Evolutionary conservation across 345 rosid genomes (phyloP).

Genomic region (Lepidium aucheri): DNA sequence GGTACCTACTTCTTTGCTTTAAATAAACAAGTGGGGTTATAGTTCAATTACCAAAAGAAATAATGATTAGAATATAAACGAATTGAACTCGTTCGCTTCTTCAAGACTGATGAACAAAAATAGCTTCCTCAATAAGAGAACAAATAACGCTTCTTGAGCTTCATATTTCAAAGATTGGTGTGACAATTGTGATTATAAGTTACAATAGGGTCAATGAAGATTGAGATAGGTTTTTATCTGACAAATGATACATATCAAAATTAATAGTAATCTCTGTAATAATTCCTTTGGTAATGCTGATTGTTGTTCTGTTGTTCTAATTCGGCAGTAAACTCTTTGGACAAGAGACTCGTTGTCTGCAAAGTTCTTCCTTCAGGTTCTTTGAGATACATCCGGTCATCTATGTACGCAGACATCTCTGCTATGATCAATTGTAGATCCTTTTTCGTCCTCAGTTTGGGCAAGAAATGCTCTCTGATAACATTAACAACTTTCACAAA

Average conservation of each 20-base stretch:
- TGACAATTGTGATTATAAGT: neutral
- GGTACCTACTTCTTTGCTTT: too few species aligned
- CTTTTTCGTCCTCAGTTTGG: constrained; percentile 39
- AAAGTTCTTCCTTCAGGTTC: constrained; percentile 67
- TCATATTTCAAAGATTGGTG: too few species aligned
- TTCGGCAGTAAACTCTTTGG: constrained; percentile 36
- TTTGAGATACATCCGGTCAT: constrained; percentile 44
- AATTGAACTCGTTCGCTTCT: too few species aligned
- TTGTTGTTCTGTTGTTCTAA: constrained; percentile 13
- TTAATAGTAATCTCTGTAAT: neutral
- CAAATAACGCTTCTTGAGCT: neutral
- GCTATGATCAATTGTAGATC: constrained; percentile 37
- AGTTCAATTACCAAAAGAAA: too few species aligned
- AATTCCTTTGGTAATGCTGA: constrained; percentile 15
- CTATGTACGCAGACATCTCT: constrained; percentile 50
- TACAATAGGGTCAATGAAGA: neutral
- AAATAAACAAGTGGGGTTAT: too few species aligned
- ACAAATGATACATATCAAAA: neutral
- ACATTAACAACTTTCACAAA: constrained; percentile 55
- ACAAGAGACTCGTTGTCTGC: constrained; percentile 30
- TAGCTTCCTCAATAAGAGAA: too few species aligned
- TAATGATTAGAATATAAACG: too few species aligned
- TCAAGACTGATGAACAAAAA: too few species aligned
- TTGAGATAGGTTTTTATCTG: neutral
- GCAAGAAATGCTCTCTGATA: constrained; percentile 46